Conservation (phyloP, 331 rosid genomes). For the Pyrus hybrid region DNA sequence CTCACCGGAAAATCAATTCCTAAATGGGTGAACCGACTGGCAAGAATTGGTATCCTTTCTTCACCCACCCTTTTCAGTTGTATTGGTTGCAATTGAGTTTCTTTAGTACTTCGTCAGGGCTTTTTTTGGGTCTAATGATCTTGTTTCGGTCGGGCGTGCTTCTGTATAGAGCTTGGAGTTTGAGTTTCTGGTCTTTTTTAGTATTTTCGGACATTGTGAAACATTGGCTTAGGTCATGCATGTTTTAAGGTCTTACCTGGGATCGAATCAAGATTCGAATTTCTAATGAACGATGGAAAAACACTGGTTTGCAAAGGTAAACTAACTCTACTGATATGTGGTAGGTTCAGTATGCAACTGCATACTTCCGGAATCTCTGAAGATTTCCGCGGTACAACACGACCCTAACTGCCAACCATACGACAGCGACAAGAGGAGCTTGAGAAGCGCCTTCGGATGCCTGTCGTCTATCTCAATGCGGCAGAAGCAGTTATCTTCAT, state of each 20-base stretch:
- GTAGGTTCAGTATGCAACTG: conserved; percentile 87
- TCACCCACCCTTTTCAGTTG: not conserved
- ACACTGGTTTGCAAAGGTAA: not conserved
- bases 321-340: conserved; percentile 3
- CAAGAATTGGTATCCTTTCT: conserved; percentile 68
- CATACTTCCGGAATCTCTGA: conserved; percentile 77
- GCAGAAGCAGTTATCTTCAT: conserved; percentile 79
- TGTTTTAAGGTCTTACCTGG: no score
- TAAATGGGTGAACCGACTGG: conserved; percentile 93
- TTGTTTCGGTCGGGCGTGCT: no score
- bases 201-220: no score
- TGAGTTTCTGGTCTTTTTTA: no score
- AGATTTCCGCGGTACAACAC: conserved; percentile 61
- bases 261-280: no score
- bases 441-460: conserved; percentile 56
- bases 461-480: conserved; percentile 84
- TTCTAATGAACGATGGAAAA: no score
- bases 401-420: conserved; percentile 48
- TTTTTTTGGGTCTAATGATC: no score
- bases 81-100: not conserved
- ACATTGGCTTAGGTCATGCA: no score
- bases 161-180: no score
- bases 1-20: conserved; percentile 93
- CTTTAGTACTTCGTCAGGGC: no score
- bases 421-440: conserved; percentile 73